A percentile compares a stretch with the other conserved stretches of the same genome.
Conservation (phyloP, 1,284 basidiomycete genomes). For the Fomitopsis schrenkii region DNA sequence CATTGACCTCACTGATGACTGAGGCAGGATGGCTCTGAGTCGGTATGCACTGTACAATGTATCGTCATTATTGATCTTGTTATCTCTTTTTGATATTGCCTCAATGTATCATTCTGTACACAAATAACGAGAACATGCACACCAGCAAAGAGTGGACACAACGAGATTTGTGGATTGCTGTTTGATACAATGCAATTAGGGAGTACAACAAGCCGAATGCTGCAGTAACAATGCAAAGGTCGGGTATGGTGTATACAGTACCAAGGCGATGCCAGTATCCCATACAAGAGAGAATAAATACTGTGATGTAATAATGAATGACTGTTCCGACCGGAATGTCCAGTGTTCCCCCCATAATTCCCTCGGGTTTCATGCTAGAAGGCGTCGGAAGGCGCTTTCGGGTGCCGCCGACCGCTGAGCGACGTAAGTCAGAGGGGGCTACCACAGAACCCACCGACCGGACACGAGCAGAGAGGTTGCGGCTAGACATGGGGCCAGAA, state of each 20-base stretch:
- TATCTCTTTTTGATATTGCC: too few species aligned
- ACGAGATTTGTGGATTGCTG: not conserved
- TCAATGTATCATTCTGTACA: too few species aligned
- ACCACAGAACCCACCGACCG: not conserved
- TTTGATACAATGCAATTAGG: not conserved
- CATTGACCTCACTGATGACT: too few species aligned
- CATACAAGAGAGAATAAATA: not conserved
- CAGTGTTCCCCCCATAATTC: not conserved
- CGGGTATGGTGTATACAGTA: not conserved
- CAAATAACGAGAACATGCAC: too few species aligned
- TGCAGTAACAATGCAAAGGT: not conserved
- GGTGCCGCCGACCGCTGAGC: not conserved
- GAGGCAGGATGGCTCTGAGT: too few species aligned
- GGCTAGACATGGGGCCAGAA: not conserved
- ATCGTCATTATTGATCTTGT: too few species aligned
- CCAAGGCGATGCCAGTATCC: not conserved
- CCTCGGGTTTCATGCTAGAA: not conserved
- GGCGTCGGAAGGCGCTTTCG: not conserved
- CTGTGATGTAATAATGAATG: not conserved
- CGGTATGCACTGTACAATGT: too few species aligned
- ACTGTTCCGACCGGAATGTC: conserved; percentile 1
- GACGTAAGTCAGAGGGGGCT: not conserved
- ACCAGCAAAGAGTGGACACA: too few species aligned
- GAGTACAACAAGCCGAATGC: not conserved
- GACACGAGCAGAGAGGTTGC: not conserved